phyloP scores from a whole-genome alignment of 1,284 basidiomycete species.

The Vanrija sp. region DNA sequence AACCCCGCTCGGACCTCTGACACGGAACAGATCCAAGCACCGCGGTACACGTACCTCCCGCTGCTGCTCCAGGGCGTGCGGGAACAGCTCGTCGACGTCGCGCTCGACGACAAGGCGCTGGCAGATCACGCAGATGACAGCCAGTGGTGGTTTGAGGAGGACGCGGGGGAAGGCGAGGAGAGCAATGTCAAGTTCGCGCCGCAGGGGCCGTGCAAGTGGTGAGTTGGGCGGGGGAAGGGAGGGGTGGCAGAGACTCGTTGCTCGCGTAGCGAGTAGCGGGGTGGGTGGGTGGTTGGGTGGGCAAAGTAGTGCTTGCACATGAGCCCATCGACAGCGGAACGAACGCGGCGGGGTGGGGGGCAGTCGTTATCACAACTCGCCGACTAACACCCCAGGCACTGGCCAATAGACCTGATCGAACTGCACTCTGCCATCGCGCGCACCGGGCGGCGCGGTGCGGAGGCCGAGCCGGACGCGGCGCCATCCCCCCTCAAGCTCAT shows the following conservation, averaged over 20 bases:
- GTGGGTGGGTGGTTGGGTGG: not conserved
- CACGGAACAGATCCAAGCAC: conserved; percentile 56
- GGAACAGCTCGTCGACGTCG: conserved; percentile 79
- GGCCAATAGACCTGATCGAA: conserved; percentile 88
- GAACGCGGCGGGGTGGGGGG: too few relatives aligned
- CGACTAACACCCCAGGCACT: conserved; percentile 65
- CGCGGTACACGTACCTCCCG: conserved; percentile 83
- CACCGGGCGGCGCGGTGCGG: not conserved
- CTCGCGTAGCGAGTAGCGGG: not conserved
- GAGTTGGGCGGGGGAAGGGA: conserved; percentile 36
- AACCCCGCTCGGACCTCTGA: not conserved
- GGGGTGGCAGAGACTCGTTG: too few relatives aligned
- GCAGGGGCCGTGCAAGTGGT: conserved; percentile 63
- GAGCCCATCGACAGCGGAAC: too few relatives aligned
- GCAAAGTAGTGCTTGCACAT: too few relatives aligned
- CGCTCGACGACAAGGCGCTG: conserved; percentile 74
- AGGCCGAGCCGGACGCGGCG: conserved; percentile 2
- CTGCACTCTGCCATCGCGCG: conserved; percentile 56
- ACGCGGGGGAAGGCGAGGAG: conserved; percentile 44
- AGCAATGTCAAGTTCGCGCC: conserved; percentile 52
- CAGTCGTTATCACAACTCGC: too few relatives aligned
- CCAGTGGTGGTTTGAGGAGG: conserved; percentile 89
- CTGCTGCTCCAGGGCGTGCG: conserved; percentile 81
- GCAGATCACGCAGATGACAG: conserved; percentile 57
- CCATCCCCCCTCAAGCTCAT: conserved; percentile 63